Evolutionary conservation across 2,329 filamentous ascomycete species (phyloP).

Genomic region (Cytospora leucostoma): DNA sequence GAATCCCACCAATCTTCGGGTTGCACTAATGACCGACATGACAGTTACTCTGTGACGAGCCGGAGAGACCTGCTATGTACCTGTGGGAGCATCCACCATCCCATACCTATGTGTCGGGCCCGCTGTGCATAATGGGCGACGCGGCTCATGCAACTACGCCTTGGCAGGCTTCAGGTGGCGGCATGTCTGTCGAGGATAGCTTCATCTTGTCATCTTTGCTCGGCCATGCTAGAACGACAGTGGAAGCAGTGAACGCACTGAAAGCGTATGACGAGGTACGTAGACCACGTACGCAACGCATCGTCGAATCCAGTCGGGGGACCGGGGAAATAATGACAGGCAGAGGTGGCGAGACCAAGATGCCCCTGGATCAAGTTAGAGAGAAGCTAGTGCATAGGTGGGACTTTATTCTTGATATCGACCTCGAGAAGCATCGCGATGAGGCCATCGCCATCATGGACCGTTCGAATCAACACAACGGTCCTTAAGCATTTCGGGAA

Average conservation of each 20-base stretch:
- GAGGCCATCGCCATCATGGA: conserved; percentile 1
- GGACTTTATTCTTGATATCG: background rate
- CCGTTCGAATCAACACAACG: background rate
- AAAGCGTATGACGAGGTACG: conserved; percentile 12
- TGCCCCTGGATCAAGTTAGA: too few relatives aligned
- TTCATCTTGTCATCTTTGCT: conserved; percentile 10
- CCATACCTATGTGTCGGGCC: conserved; percentile 30
- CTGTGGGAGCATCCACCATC: conserved; percentile 34
- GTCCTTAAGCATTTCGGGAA: background rate
- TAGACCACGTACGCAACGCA: conserved; percentile 17
- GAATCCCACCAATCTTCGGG: background rate
- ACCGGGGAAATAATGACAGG: conserved; percentile 12
- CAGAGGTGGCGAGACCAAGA: background rate
- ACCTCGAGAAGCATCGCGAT: conserved; percentile 5
- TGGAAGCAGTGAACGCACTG: background rate
- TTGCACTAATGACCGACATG: too few relatives aligned
- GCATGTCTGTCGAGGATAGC: conserved; percentile 18
- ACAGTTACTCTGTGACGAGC: conserved; percentile 30
- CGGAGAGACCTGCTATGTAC: conserved; percentile 30
- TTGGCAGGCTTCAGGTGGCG: conserved; percentile 12
- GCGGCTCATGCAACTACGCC: conserved; percentile 19
- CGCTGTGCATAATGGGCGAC: conserved; percentile 31
- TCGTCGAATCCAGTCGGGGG: conserved; percentile 15
- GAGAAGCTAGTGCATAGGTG: conserved; percentile 3
- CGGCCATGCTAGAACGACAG: background rate